Evolutionary conservation across 148 eudicot species (phyloP).

Genomic region (Camellia japonica): DNA sequence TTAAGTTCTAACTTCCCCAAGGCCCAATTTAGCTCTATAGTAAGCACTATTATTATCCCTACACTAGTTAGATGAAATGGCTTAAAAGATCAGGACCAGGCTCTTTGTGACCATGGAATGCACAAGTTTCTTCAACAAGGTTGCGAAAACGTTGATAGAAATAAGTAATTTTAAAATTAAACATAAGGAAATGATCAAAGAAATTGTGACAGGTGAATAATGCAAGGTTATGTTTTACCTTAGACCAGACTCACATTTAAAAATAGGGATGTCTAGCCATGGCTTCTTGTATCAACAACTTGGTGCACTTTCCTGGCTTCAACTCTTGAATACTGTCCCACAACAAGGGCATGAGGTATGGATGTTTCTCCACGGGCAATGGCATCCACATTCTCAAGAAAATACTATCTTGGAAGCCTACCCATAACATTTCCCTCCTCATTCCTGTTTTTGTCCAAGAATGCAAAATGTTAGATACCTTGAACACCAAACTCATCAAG

Average conservation of each 20-base stretch:
- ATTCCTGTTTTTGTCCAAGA: constrained; percentile 79
- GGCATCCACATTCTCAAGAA: constrained; percentile 81
- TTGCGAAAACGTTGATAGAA: no score
- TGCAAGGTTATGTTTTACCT: not conserved
- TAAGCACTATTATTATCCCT: no score
- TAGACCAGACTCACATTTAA: no score
- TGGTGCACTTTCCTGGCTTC: constrained; percentile 73
- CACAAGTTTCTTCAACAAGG: no score
- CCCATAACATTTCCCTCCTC: constrained; percentile 97
- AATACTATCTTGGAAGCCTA: constrained; percentile 65
- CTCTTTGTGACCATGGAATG: no score
- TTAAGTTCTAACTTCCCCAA: no score
- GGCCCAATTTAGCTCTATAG: no score
- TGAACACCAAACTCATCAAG: constrained; percentile 97
- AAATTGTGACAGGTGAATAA: not conserved
- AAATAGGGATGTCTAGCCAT: constrained; percentile 47
- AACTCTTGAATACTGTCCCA: constrained; percentile 80
- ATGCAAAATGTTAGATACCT: constrained; percentile 97
- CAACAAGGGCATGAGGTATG: constrained; percentile 86
- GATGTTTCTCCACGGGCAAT: constrained; percentile 70
- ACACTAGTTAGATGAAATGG: no score
- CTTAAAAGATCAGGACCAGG: no score
- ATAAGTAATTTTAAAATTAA: no score
- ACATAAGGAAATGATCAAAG: not conserved
- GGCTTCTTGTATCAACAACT: constrained; percentile 95